Evolutionary conservation across 805 yeast genomes (phyloP).

Genomic region (Starmerella floricola): DNA sequence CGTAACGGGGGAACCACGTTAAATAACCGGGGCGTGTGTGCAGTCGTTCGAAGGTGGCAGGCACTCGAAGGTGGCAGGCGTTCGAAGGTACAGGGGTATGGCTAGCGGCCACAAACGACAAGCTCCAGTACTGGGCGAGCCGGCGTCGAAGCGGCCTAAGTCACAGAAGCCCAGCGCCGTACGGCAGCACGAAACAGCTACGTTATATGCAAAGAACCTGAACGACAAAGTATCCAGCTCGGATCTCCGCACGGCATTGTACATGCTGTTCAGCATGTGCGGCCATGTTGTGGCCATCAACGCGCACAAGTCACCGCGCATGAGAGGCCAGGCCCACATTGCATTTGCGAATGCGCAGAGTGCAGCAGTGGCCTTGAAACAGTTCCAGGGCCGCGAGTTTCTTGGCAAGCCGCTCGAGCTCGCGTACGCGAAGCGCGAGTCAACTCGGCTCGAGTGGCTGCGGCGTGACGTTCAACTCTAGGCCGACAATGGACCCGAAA

Average conservation of each 20-base stretch:
- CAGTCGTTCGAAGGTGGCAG: too few species aligned
- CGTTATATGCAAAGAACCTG: constrained; percentile 32
- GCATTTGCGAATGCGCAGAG: constrained; percentile 25
- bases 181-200: too few species aligned
- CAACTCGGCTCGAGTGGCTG: constrained; percentile 16
- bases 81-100: neutral
- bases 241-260: constrained; percentile 29
- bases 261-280: constrained; percentile 30
- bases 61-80: too few species aligned
- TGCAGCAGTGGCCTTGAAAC: constrained; percentile 27
- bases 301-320: constrained; percentile 29
- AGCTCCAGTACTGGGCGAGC: too few species aligned
- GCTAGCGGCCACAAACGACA: too few species aligned
- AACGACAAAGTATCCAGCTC: constrained; percentile 29
- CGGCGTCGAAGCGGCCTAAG: too few species aligned
- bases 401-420: constrained; percentile 30
- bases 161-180: too few species aligned
- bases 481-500: constrained; percentile 27
- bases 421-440: constrained; percentile 25
- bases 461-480: constrained; percentile 17
- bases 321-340: constrained; percentile 37
- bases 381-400: constrained; percentile 26
- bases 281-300: constrained; percentile 31
- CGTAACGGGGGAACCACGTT: too few species aligned
- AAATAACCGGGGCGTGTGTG: too few species aligned